phyloP scores from a whole-genome alignment of 192 early-diverging fungal species.

The Coemansia sp. region DNA sequence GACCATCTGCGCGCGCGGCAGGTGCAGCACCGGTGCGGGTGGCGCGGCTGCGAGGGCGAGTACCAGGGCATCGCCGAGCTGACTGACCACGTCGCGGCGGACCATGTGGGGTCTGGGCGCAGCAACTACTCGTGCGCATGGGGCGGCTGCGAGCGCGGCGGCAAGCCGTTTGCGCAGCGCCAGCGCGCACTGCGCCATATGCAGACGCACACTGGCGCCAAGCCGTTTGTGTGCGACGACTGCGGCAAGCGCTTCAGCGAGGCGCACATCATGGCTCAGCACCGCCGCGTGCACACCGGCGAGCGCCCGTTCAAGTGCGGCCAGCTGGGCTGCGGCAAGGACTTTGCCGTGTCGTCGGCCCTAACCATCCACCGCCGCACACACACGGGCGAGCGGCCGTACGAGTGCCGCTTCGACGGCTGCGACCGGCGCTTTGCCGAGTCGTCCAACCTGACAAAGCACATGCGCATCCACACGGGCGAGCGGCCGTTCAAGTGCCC shows the following conservation, averaged over 20 bases:
- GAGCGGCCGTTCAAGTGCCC: conserved; percentile 72
- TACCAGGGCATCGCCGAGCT: conserved; percentile 41
- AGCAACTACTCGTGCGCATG: conserved; percentile 53
- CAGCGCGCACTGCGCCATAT: conserved; percentile 78
- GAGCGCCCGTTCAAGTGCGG: conserved; percentile 72
- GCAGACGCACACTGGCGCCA: conserved; percentile 81
- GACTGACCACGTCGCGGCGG: conserved; percentile 41
- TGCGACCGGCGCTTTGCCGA: conserved; percentile 52
- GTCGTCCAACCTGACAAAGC: conserved; percentile 68
- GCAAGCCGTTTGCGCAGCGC: conserved; percentile 68
- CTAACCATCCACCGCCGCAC: conserved; percentile 70
- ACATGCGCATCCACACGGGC: conserved; percentile 75
- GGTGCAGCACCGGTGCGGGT: conserved; percentile 69
- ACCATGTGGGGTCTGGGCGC: conserved; percentile 51
- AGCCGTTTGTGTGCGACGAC: conserved; percentile 73
- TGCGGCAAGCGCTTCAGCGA: conserved; percentile 83
- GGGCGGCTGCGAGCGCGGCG: conserved; percentile 60
- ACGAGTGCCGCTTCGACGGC: conserved; percentile 57
- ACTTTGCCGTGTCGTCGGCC: conserved; percentile 68
- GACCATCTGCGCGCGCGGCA: conserved; percentile 55
- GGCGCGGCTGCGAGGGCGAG: conserved; percentile 59
- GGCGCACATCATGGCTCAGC: conserved; percentile 73
- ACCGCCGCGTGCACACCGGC: conserved; percentile 76
- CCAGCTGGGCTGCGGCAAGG: conserved; percentile 61
- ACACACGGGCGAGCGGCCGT: conserved; percentile 73